A percentile compares a stretch with the other conserved stretches of the same genome.
phyloP scores from a whole-genome alignment of 179 eudicot species.

The Vitellaria paradoxa region DNA sequence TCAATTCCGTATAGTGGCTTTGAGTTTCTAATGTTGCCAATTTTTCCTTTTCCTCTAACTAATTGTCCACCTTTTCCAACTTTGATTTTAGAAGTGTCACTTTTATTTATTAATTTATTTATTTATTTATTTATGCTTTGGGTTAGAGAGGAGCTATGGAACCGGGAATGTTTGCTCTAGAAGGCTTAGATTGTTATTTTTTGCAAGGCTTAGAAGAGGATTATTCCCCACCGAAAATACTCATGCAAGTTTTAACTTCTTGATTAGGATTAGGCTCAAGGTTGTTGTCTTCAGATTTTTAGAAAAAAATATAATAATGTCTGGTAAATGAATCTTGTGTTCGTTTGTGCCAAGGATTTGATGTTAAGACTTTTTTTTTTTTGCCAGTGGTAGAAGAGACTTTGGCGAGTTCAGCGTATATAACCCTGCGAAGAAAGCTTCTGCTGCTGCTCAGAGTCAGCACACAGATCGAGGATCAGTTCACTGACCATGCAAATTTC shows the following conservation, averaged over 20 bases:
- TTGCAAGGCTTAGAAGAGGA: not conserved
- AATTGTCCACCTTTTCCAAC: no score
- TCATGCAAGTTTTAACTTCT: not conserved
- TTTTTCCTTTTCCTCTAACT: no score
- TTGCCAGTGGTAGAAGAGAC: conserved; percentile 88
- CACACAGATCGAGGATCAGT: conserved; percentile 1
- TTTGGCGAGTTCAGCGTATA: conserved; percentile 91
- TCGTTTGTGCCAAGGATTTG: conserved; percentile 33
- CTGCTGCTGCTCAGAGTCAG: conserved; percentile 12
- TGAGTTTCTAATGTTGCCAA: no score
- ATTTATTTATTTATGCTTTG: no score
- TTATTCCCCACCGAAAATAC: not conserved
- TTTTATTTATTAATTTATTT: no score
- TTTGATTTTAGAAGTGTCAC: no score
- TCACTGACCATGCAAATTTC: not conserved
- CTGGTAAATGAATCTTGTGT: conserved; percentile 17
- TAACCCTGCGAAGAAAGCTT: conserved; percentile 49
- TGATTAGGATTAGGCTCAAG: not conserved
- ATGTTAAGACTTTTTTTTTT: conserved; percentile 31
- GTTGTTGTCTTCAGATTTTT: not conserved
- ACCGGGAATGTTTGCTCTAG: no score
- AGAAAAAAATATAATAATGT: not conserved
- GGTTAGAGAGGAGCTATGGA: no score
- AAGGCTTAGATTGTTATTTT: no score
- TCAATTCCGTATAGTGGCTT: no score